phyloP scores from a whole-genome alignment of 2,329 filamentous ascomycete species.

The Fusarium newnesense region DNA sequence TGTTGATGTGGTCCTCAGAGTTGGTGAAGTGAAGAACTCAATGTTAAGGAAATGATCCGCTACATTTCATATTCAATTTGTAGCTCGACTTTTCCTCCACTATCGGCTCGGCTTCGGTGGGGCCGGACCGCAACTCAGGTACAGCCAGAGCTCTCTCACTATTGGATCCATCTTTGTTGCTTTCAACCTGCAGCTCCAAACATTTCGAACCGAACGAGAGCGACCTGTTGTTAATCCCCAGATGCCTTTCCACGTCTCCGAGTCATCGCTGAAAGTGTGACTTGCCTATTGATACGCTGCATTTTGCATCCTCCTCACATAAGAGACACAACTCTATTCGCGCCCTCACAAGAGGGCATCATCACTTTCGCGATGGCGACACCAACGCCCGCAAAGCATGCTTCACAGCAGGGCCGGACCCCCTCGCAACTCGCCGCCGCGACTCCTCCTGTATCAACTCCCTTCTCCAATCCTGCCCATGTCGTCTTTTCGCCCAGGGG shows the following conservation, averaged over 20 bases:
- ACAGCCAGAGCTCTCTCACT: not conserved
- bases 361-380: slow-evolving; percentile 55
- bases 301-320: not conserved
- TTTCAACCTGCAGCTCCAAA: slow-evolving; percentile 9
- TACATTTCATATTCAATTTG: not conserved
- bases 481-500: slow-evolving; percentile 69
- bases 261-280: not conserved
- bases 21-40: not conserved
- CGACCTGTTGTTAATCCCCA: not conserved
- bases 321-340: not conserved
- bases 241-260: not conserved
- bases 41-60: slow-evolving; percentile 1
- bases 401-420: slow-evolving; percentile 56
- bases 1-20: not conserved
- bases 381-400: slow-evolving; percentile 61
- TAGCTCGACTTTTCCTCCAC: slow-evolving; percentile 13
- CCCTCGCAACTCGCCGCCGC: slow-evolving; percentile 65
- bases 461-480: slow-evolving; percentile 68
- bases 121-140: slow-evolving; percentile 29
- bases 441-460: slow-evolving; percentile 74
- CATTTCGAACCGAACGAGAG: not conserved
- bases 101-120: slow-evolving; percentile 33
- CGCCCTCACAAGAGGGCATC: slow-evolving; percentile 28
- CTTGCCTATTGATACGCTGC: too few species aligned
- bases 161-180: slow-evolving; percentile 1